Conservation (phyloP, 2,329 filamentous ascomycete genomes). For the Talaromyces sp. region DNA sequence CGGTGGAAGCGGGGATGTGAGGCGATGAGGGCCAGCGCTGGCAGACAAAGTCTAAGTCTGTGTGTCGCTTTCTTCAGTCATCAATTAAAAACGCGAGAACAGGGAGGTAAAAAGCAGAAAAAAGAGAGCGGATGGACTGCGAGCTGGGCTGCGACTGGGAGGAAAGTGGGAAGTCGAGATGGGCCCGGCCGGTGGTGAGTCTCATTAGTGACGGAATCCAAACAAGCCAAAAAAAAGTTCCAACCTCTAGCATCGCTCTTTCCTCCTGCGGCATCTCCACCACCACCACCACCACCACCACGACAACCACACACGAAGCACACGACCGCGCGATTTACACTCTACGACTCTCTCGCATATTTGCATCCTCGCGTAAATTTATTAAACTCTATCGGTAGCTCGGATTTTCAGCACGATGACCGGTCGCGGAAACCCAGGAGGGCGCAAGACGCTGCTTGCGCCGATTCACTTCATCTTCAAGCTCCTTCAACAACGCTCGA, state of each 20-base stretch:
- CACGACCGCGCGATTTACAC: background rate
- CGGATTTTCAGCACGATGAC: conserved; percentile 38
- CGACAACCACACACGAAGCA: background rate
- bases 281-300: background rate
- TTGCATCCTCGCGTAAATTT: background rate
- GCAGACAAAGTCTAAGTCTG: conserved; percentile 1
- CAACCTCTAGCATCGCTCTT: conserved; percentile 18
- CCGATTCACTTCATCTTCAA: conserved; percentile 92
- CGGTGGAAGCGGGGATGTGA: conserved; percentile 3
- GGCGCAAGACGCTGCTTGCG: conserved; percentile 65
- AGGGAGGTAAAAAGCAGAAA: background rate
- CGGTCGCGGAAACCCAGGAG: conserved; percentile 51
- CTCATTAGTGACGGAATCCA: conserved; percentile 13
- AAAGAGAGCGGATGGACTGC: conserved; percentile 3
- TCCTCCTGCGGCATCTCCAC: conserved; percentile 1
- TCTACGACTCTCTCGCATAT: background rate
- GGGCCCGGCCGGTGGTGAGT: conserved; percentile 3
- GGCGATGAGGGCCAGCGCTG: background rate
- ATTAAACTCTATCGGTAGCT: background rate
- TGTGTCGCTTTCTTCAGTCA: background rate
- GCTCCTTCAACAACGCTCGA: conserved; percentile 76
- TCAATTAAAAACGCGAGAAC: background rate
- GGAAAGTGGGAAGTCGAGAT: conserved; percentile 22
- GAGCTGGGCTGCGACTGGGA: conserved; percentile 8
- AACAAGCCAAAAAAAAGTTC: conserved; percentile 26